Evolutionary conservation across 2,329 filamentous ascomycete species (phyloP).

Genomic region (Fusarium compactum): DNA sequence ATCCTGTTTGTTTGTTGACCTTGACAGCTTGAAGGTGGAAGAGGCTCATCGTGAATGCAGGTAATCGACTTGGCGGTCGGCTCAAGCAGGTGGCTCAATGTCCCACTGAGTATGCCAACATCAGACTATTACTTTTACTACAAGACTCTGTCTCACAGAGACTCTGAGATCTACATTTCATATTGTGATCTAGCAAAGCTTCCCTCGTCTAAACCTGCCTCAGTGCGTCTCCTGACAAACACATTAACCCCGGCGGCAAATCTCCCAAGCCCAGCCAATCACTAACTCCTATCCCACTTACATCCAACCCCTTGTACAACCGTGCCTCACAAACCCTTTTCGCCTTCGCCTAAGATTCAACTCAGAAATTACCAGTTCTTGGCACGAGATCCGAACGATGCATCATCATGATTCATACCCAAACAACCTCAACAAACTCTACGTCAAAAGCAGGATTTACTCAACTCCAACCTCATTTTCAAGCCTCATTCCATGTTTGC

Average conservation of each 20-base stretch:
- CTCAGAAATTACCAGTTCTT: background rate
- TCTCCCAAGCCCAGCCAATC: background rate
- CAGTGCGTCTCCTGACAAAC: background rate
- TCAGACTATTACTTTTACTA: no score
- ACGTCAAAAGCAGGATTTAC: background rate
- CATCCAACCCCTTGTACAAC: background rate
- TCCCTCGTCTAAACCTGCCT: background rate
- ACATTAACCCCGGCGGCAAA: background rate
- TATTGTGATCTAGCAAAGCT: fast-evolving
- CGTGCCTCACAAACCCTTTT: background rate
- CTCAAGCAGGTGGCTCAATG: no score
- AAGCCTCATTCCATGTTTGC: background rate
- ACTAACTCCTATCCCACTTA: background rate
- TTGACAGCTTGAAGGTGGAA: background rate
- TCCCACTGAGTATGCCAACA: fast-evolving
- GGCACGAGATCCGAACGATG: background rate
- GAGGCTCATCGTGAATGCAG: background rate
- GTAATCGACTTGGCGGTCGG: background rate
- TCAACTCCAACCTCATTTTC: background rate
- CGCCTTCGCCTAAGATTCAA: background rate
- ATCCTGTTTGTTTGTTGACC: background rate
- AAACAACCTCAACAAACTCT: background rate
- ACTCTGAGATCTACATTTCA: no score
- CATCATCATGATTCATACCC: background rate
- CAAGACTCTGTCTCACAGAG: no score